Percentiles rank a stretch among this genome's conserved stretches.
Evolutionary conservation across 192 early-diverging fungal species (phyloP).

Genomic region (Ramicandelaber brevisporus): DNA sequence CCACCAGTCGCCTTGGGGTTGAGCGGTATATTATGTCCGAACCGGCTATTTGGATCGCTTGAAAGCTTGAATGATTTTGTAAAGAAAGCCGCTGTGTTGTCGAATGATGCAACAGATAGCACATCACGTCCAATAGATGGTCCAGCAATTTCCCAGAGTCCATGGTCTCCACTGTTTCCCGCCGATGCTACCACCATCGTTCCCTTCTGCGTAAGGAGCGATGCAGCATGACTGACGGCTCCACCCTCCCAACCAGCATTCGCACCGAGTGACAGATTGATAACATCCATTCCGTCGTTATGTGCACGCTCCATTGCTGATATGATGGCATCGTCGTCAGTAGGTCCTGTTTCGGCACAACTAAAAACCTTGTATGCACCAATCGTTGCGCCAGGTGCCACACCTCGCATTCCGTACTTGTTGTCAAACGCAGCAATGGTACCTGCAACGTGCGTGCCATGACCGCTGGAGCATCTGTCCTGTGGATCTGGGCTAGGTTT

Average conservation of each 20-base stretch:
- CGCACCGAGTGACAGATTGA: conserved; percentile 3
- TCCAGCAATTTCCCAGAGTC: neutral
- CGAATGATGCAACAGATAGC: neutral
- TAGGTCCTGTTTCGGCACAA: neutral
- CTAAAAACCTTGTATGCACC: conserved; percentile 2
- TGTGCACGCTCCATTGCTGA: neutral
- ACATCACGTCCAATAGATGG: neutral
- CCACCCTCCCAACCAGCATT: conserved; percentile 1
- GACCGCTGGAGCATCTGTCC: conserved; percentile 9
- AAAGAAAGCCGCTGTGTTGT: too few species aligned
- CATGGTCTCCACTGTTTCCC: conserved; percentile 1
- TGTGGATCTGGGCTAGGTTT: conserved; percentile 17
- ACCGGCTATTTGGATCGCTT: too few species aligned
- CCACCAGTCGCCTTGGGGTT: too few species aligned
- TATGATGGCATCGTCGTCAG: neutral
- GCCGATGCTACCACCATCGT: neutral
- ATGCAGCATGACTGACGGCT: neutral
- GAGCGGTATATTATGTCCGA: too few species aligned
- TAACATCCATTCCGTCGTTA: conserved; percentile 3
- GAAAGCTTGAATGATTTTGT: too few species aligned
- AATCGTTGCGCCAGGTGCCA: conserved; percentile 1
- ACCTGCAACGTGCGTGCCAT: conserved; percentile 25
- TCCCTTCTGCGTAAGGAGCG: neutral
- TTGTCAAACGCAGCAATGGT: conserved; percentile 17
- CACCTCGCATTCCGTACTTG: conserved; percentile 1